Evolutionary conservation across 106 monocot species (phyloP).

Genomic region (Hemerocallis citrina): DNA sequence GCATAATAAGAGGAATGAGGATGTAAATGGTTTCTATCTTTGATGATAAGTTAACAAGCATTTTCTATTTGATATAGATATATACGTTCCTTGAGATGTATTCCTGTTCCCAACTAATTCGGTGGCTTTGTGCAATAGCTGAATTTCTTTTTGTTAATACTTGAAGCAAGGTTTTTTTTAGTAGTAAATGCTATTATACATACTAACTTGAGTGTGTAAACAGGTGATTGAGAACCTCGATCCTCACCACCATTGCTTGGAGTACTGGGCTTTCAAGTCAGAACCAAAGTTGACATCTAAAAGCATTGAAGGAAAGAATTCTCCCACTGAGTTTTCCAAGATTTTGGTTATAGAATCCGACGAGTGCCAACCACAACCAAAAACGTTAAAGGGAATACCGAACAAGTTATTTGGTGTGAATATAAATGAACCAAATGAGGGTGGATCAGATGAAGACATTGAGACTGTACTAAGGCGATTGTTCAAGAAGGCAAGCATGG

Average conservation of each 20-base stretch:
- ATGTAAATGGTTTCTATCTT: no score
- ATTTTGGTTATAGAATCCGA: no score
- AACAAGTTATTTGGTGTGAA: constrained; percentile 31
- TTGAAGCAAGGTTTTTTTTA: no score
- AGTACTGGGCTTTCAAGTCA: constrained; percentile 56
- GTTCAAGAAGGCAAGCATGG: constrained; percentile 34
- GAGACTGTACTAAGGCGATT: constrained; percentile 18
- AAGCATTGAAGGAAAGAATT: background rate
- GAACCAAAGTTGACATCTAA: background rate
- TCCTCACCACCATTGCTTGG: constrained; percentile 36
- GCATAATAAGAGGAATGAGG: no score
- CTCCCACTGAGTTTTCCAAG: background rate
- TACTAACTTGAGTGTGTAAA: constrained; percentile 2
- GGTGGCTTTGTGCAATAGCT: no score
- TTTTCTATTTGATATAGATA: no score
- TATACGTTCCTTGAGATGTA: no score
- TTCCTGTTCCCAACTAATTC: no score
- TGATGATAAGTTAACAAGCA: no score
- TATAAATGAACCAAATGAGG: constrained; percentile 16
- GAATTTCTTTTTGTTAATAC: no score
- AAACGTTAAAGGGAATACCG: background rate
- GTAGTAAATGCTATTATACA: background rate
- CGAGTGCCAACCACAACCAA: background rate
- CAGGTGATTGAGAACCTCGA: constrained; percentile 71
- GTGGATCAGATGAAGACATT: constrained; percentile 18